phyloP scores from a whole-genome alignment of 1,284 basidiomycete genomes.

The Cutaneotrichosporon sp. region DNA sequence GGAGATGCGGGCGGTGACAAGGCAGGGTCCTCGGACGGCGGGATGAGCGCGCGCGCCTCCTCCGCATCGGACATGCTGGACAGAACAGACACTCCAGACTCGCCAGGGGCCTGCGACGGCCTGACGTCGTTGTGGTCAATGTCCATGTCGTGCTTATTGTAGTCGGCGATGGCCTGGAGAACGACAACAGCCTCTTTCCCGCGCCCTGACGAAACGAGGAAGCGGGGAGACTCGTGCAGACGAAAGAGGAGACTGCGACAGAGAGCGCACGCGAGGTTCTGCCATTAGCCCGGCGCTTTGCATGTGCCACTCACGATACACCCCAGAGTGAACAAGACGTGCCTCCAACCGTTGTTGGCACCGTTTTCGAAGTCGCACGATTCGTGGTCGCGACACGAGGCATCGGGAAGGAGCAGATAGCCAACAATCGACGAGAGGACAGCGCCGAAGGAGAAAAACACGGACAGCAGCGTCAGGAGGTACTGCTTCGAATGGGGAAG shows the following conservation, averaged over 20 bases:
- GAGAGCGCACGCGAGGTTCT: conserved; percentile 83
- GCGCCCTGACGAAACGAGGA: conserved; percentile 76
- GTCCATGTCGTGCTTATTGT: conserved; percentile 66
- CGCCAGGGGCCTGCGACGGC: background rate
- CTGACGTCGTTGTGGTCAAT: conserved; percentile 66
- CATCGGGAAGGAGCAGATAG: conserved; percentile 67
- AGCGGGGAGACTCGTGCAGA: conserved; percentile 87
- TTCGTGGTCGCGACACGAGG: conserved; percentile 58
- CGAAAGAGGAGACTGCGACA: conserved; percentile 83
- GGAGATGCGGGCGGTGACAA: conserved; percentile 9
- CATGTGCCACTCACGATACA: conserved; percentile 56
- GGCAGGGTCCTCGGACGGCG: background rate
- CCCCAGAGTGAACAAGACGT: conserved; percentile 67
- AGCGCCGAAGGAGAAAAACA: conserved; percentile 90
- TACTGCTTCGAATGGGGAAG: conserved; percentile 87
- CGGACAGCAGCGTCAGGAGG: conserved; percentile 86
- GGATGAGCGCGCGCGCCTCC: conserved; percentile 9
- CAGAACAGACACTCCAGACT: background rate
- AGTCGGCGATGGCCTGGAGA: conserved; percentile 72
- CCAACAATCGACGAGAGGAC: conserved; percentile 76
- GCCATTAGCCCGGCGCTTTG: conserved; percentile 6
- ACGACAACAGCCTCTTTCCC: conserved; percentile 74
- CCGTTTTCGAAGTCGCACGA: conserved; percentile 54
- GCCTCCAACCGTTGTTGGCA: conserved; percentile 81
- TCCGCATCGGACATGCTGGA: background rate